Evolutionary conservation across 2,329 filamentous ascomycete species (phyloP), one percentile per base, ranked within the genome.

Genomic region (Xylaria sp.): DNA sequence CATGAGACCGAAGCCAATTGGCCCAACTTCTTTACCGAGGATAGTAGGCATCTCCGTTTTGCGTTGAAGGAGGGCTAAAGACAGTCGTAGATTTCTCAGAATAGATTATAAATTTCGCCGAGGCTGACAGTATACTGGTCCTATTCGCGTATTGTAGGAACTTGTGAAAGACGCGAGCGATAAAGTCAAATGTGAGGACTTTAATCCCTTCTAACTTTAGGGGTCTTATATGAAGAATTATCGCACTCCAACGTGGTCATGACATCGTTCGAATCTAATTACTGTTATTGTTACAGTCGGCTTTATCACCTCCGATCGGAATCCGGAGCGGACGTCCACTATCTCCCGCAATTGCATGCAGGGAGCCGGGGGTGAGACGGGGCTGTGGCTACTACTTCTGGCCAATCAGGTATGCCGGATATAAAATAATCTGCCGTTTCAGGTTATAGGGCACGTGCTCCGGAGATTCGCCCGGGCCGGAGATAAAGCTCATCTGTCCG

Each of bases 1-100:
- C 75, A 77, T 77, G 54, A 77, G 30, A 19, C 75, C 75, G 24
- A 69, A 75, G n/a, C 75, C 75, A 12, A 63, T 72, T 14, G 72
- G 64, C 4, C 74, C 75, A 59, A 75, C 36, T 58, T 76, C 69
- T 63, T 73, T 75, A 42, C 72, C 75, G 14, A 71, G 50, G 36
- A 77, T 59, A 9, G 55, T 67, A 71, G 75, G 74, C 75, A 76
- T 77, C 4, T 42, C 53, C n/a, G 27, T 24, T 57, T 36, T 14
- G n/a, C 12, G 9, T 45, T 32, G 39, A 27, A 19, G 4, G 21
- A 21, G 17, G 36, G 5, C 54, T 32, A 27, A 19, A 19, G 12
- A 17, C 14, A 17, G 11, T 34, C 11, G 19, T 14, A 8, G 42
- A 1, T 45, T 24, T 34, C 24, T 53, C n/a, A 21, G 24, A 6